Evolutionary conservation across 2,329 filamentous ascomycete species (phyloP), one percentile per base, ranked within the genome.

Genomic region (Diplodia scrobiculata): DNA sequence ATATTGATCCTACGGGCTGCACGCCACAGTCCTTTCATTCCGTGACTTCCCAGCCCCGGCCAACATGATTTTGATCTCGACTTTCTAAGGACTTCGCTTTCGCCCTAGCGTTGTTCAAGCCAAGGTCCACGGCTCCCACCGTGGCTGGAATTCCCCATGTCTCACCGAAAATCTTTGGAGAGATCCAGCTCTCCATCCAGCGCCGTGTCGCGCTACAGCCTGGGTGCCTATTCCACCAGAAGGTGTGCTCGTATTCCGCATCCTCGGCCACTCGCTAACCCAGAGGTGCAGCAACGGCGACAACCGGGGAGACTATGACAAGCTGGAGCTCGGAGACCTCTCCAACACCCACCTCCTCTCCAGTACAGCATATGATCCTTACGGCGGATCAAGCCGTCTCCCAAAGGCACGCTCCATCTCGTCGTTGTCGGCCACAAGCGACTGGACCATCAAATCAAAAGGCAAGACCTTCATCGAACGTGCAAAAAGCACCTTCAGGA

Each of bases 301-400:
- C 27, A 25, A 34, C 17, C 38, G 55, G 7, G 55, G 38, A 5
- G 41, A 48, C 41, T 60, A 60, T 41, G 55, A 50, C 27, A 60
- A 25, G 29, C n/a, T 60, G 55, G 55, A 60, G 41, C 55, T 60
- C 17, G 55, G 55, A 10, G 55, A 50, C n/a, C 55, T 60, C 55
- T 60, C 55, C 41, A 48, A 60, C 27, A 60, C 55, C 5, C 27
- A 41, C 41, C 55, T 48, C 10, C 41, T 60, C 11, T 34, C 17
- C 2, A 9, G 17, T 11, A 60, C 55, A 4, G 11, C 55, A 10
- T 60, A 60, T 41, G 55, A 60, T n/a, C 55, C 55, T 21, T 60
- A 60, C 25, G 38, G 41, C 21, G 25, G 55, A 9, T 36, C 55
- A 9, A 34, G 11, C 14, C 55, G 55, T 41, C 5, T 27, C 27